Base-by-base conservation (phyloP, 306 rosid genomes). In the Castanea crenata region DNA sequence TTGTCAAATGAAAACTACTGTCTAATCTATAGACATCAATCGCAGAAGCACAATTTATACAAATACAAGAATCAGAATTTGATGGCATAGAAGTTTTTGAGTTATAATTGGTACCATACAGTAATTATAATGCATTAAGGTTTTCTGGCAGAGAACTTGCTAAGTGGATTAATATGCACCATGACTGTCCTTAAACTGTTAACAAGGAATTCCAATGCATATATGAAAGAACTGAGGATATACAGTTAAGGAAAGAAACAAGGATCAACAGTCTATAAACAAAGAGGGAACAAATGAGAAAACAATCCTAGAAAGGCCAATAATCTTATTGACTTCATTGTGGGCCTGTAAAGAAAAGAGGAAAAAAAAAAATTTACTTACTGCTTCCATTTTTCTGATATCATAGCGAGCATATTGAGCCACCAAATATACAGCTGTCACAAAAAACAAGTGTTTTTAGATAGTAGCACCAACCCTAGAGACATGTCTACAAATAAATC, bases 351-450 rank as follows among this genome's bases (percentile, higher is more conserved):
- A 73, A 16, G 69, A 41, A 0, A 41, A 2, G 25, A 10, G 69
- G 29, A 51, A 65, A 56, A 72, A 41, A 38, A 0, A 38, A 38
- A 38, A 38, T 27, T 75, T 71, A 82, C 84, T 46, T 86, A 93
- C 96, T 82, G 56, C 93, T 73, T 90, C 98, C 99, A 93, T 91
- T 81, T 20, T 95, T 76, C 89, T 92, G 20, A 93, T 95, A 8
- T 90, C 96, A 77, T 90, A 89, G 74, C 90, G 96, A 81, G 98
- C 87, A 84, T 90, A 91, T 71, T 90, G 99, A n/a, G 99, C 99
- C 77, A 91, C 96, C 90, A 93, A 83, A 89, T 86, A 95, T 12
- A 92, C 97, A 85, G 97, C 99, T 95, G 97, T 69, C 29, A 58
- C 54, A 86, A 56, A 73, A 75, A 80, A 59, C 2, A 77, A 55